Conservation (phyloP, 495 filamentous ascomycete genomes). For the Lepidopterella palustris region DNA sequence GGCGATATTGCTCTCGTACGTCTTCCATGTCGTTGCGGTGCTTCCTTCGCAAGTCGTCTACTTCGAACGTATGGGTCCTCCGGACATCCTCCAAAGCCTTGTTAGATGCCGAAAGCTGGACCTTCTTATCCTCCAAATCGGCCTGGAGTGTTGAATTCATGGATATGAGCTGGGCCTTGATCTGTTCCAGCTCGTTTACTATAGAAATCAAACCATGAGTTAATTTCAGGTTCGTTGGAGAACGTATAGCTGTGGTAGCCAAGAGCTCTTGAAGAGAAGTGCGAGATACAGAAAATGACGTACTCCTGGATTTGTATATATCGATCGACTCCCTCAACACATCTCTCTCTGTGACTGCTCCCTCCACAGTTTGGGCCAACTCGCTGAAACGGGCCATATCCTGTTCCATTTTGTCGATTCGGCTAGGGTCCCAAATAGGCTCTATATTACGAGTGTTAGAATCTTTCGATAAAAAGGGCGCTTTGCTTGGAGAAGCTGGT, state of each 20-base stretch:
- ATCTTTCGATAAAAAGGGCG: conserved; percentile 61
- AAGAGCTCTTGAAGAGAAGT: background rate
- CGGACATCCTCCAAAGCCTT: conserved; percentile 46
- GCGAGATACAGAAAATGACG: conserved; percentile 28
- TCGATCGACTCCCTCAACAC: conserved; percentile 62
- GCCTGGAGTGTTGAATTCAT: conserved; percentile 50
- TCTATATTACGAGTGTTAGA: conserved; percentile 50
- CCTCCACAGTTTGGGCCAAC: conserved; percentile 56
- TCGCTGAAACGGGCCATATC: conserved; percentile 46
- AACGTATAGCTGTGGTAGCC: background rate
- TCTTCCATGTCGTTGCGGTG: conserved; percentile 35
- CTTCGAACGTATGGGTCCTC: conserved; percentile 48
- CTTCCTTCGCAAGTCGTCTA: conserved; percentile 49
- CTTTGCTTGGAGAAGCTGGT: conserved; percentile 35
- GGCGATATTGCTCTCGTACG: conserved; percentile 27
- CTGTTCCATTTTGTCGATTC: conserved; percentile 59
- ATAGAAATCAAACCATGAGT: conserved; percentile 19
- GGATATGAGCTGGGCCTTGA: conserved; percentile 50
- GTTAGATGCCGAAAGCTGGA: conserved; percentile 39
- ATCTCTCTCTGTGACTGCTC: conserved; percentile 53
- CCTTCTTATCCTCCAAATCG: conserved; percentile 53
- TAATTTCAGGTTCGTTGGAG: conserved; percentile 8
- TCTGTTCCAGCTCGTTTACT: conserved; percentile 64
- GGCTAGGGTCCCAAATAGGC: conserved; percentile 64
- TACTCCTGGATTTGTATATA: conserved; percentile 68